phyloP scores from a whole-genome alignment of 768 basidiomycete genomes.

The Boletales sp. region DNA sequence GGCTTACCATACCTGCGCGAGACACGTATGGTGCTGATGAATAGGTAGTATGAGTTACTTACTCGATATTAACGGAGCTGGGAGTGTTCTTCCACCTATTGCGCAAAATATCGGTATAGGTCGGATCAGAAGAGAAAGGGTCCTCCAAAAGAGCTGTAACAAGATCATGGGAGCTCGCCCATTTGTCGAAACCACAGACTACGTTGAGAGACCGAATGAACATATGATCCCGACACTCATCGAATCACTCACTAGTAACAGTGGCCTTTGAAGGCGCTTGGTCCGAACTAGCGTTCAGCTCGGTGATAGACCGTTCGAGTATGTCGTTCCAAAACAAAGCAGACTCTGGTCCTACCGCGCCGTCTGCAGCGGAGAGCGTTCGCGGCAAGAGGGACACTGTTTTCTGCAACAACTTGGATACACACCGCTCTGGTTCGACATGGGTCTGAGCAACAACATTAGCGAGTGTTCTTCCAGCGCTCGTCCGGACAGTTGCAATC shows the following conservation, averaged over 20 bases:
- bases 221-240: background rate
- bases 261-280: constrained; percentile 36
- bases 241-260: constrained; percentile 43
- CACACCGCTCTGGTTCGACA: constrained; percentile 15
- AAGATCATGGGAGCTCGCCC: constrained; percentile 52
- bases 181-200: constrained; percentile 61
- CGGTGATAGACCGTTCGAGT: constrained; percentile 31
- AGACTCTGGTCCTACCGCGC: constrained; percentile 27
- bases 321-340: constrained; percentile 46
- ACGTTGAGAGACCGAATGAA: background rate
- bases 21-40: background rate
- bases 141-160: constrained; percentile 71
- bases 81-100: constrained; percentile 46
- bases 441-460: background rate
- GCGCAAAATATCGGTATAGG: constrained; percentile 40
- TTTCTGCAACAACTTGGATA: constrained; percentile 50
- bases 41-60: constrained; percentile 4
- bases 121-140: constrained; percentile 56
- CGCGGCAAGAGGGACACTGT: constrained; percentile 44
- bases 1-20: constrained; percentile 22
- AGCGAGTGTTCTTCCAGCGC: background rate
- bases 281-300: constrained; percentile 31
- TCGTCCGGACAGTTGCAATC: background rate
- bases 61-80: constrained; percentile 25
- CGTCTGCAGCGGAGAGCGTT: constrained; percentile 30